Base-by-base conservation (phyloP, 306 rosid species). In the Sicyos edulis region DNA sequence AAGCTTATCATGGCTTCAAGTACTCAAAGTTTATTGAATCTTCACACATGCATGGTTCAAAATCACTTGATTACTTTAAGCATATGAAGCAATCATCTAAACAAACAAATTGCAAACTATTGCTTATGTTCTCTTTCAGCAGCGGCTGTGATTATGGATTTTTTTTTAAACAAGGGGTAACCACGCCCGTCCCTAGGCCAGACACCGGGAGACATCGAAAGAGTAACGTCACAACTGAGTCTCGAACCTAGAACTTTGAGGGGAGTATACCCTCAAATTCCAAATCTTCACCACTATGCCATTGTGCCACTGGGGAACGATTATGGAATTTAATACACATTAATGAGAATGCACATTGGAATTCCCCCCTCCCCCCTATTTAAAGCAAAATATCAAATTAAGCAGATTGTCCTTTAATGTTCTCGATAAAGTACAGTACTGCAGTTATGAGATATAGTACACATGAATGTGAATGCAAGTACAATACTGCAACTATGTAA, bases 401-500 rank as follows among this genome's bases (percentile, higher is more conserved):
- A 3, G 14, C 59, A 55, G 6, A 11, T 11, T 58, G 42, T 22
- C n/a, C 44, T 59, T 26, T 1, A 26, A 26, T 59, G 37, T 57
- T 57, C 63, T 57, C 9, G 11, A 11, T 57, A 11, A 24, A 24
- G 54, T 50, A 50, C 54, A 50, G 54, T 50, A 50, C n/a, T 52
- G 56, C 34, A 7, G 26, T 6, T 53, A 53, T 21, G 62, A 37
- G 10, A 65, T 65, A 11, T 44, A 21, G 71, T 66, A 66, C 52
- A 42, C 54, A 66, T 66, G 13, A 44, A 45, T 44, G 29, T 11
- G 55, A 66, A 66, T 11, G 34, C 11, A 65, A 64, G 70, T 64
- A 64, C 70, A 37, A 63, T 9, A 42, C 52, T 17, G 8, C 2
- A 47, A 37, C 16, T 24, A 17, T 40, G 52, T 29, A 61, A 29